Evolutionary conservation across 352 stramenopile species (phyloP).

Genomic region (Phytophthora lateralis): DNA sequence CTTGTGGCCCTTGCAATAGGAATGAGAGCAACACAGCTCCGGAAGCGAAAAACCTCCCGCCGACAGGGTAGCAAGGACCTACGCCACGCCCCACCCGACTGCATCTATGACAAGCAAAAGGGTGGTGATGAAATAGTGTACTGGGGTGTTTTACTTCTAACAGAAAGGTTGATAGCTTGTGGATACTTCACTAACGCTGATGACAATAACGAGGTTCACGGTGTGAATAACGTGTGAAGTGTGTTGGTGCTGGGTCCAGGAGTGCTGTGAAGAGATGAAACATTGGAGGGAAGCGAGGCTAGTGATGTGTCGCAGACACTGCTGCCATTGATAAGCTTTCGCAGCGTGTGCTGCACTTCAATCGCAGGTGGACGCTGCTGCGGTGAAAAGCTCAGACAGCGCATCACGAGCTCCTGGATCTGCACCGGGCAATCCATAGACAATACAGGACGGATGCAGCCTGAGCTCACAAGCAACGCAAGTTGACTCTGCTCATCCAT

Average conservation of each 20-base stretch:
- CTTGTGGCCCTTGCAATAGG: too few species aligned
- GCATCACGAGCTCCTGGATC: constrained; percentile 52
- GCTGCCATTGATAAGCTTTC: constrained; percentile 43
- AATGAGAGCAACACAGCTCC: background rate
- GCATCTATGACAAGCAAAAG: constrained; percentile 21
- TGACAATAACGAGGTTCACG: constrained; percentile 20
- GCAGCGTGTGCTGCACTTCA: constrained; percentile 48
- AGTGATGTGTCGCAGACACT: constrained; percentile 33
- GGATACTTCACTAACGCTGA: constrained; percentile 1
- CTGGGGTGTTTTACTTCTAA: constrained; percentile 26
- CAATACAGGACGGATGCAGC: constrained; percentile 50
- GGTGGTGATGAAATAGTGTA: constrained; percentile 30
- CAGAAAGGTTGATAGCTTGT: constrained; percentile 28
- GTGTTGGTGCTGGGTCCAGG: constrained; percentile 11
- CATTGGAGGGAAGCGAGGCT: constrained; percentile 34
- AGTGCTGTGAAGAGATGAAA: constrained; percentile 36
- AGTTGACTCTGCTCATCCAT: constrained; percentile 48
- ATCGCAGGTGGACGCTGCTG: constrained; percentile 39
- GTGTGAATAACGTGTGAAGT: constrained; percentile 28
- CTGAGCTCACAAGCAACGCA: constrained; percentile 52
- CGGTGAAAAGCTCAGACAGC: constrained; percentile 54
- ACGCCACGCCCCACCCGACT: constrained; percentile 20
- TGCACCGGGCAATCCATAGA: constrained; percentile 46
- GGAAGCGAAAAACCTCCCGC: constrained; percentile 5
- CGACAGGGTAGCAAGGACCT: background rate